Evolutionary conservation across 257 asterid species (phyloP).

Genomic region (Coffea canephora): DNA sequence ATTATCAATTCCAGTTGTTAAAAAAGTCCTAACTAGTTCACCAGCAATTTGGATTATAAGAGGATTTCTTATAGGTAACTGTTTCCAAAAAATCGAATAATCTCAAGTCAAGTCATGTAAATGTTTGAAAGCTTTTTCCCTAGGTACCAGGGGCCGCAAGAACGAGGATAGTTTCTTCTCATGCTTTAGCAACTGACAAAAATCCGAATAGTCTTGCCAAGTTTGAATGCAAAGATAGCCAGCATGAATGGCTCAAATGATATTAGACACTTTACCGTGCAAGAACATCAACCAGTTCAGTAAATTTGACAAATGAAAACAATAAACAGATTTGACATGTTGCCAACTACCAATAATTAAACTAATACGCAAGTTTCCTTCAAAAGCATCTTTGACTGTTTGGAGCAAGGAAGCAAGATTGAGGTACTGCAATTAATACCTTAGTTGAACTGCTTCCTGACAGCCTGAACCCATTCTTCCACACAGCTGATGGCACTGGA

Average conservation of each 20-base stretch:
- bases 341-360: too few relatives aligned
- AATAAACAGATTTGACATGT: neutral
- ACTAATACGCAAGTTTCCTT: neutral
- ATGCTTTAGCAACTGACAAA: neutral
- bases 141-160: neutral
- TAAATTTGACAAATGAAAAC: too few relatives aligned
- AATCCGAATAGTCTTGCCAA: neutral
- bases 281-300: neutral
- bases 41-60: neutral
- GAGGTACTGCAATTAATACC: conserved; percentile 31
- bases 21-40: neutral
- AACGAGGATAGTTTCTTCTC: neutral
- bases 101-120: neutral
- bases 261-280: neutral
- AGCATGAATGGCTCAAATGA: neutral
- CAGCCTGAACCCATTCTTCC: conserved; percentile 74
- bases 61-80: neutral
- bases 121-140: neutral
- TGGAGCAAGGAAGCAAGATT: neutral
- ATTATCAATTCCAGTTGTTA: neutral
- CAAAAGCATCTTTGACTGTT: neutral
- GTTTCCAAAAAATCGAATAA: neutral
- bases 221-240: neutral
- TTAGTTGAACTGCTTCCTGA: conserved; percentile 52
- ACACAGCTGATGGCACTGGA: conserved; percentile 67